Conservation (phyloP, 257 asterid genomes). For the Handroanthus guayacan region DNA sequence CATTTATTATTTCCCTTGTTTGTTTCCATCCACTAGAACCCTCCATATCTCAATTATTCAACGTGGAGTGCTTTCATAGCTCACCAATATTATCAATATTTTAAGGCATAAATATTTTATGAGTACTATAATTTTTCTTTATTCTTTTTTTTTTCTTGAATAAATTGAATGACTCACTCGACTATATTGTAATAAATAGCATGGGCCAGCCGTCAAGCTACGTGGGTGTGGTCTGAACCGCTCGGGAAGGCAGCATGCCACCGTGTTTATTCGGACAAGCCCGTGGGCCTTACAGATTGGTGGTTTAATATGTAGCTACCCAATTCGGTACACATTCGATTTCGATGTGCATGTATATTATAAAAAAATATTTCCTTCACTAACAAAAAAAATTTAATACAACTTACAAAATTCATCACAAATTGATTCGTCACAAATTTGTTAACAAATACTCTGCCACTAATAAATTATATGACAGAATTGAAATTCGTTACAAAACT, state of each 20-base stretch:
- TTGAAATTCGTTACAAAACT: too few relatives aligned
- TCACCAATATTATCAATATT: not conserved
- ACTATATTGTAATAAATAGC: not conserved
- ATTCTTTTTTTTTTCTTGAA: not conserved
- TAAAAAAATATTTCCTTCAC: too few relatives aligned
- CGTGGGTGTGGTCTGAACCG: conserved; percentile 35
- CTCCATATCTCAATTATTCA: not conserved
- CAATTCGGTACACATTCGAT: too few relatives aligned
- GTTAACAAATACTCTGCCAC: too few relatives aligned
- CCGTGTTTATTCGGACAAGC: conserved; percentile 14
- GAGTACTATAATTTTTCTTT: too few relatives aligned
- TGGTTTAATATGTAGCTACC: not conserved
- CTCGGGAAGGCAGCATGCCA: not conserved
- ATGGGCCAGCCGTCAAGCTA: conserved; percentile 20
- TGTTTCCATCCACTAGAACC: not conserved
- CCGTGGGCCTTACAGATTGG: conserved; percentile 3
- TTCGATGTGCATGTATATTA: too few relatives aligned
- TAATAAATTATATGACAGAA: too few relatives aligned
- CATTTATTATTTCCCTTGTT: not conserved
- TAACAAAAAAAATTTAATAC: too few relatives aligned
- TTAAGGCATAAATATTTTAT: too few relatives aligned
- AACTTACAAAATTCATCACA: too few relatives aligned
- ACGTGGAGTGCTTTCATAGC: not conserved
- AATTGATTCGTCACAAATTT: too few relatives aligned
- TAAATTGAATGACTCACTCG: not conserved